Evolutionary conservation across 257 asterid species (phyloP).

Genomic region (Cinchona pubescens): DNA sequence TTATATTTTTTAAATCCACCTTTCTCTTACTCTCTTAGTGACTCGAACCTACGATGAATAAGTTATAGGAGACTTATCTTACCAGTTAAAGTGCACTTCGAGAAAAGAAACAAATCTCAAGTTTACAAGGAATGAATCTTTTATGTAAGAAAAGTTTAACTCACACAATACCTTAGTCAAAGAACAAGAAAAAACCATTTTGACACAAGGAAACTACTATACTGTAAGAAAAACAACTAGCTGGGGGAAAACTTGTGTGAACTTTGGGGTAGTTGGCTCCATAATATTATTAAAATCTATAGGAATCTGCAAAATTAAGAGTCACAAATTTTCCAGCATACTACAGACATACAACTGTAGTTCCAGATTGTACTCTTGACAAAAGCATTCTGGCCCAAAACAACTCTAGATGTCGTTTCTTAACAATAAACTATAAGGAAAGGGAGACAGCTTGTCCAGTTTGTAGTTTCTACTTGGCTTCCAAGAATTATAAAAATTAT

Average conservation of each 20-base stretch:
- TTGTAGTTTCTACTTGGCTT: neutral
- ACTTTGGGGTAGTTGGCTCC: neutral
- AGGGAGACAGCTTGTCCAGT: conserved; percentile 14
- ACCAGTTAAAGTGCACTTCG: too few relatives aligned
- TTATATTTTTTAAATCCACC: too few relatives aligned
- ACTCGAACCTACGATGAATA: too few relatives aligned
- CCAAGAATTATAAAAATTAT: neutral
- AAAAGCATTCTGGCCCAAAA: conserved; percentile 9
- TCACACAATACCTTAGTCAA: neutral
- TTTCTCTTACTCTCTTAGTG: too few relatives aligned
- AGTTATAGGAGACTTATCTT: too few relatives aligned
- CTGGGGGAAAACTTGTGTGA: neutral
- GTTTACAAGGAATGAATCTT: neutral
- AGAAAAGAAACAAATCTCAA: neutral
- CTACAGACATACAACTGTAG: conserved; percentile 5
- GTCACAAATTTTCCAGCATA: neutral
- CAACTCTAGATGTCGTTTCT: conserved; percentile 14
- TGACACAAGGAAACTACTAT: neutral
- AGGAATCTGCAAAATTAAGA: neutral
- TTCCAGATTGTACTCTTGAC: conserved; percentile 11
- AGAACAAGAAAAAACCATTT: neutral
- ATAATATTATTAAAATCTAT: neutral
- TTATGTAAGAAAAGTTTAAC: neutral
- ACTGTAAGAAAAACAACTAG: neutral
- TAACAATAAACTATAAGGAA: conserved; percentile 15